Conservation (phyloP, 257 asterid species). For the Solanum clarkiae region DNA sequence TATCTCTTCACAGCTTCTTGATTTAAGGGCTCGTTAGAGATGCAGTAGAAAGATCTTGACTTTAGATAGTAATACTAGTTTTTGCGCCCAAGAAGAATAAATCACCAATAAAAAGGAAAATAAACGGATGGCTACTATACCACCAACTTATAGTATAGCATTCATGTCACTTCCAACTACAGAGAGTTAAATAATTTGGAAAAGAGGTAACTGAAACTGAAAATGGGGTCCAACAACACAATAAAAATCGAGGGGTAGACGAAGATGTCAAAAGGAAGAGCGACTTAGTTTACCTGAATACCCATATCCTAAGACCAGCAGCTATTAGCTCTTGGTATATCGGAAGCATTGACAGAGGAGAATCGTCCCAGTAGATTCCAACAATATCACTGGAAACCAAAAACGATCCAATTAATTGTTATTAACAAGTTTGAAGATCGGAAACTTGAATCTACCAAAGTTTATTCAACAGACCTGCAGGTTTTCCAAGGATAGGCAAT, state of each 20-base stretch:
- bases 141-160: background rate
- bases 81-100: background rate
- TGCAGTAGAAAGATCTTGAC: background rate
- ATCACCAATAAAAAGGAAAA: background rate
- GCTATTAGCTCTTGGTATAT: constrained; percentile 73
- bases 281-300: constrained; percentile 47
- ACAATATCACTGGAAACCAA: constrained; percentile 55
- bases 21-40: background rate
- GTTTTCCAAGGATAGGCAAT: constrained; percentile 70
- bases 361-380: constrained; percentile 73
- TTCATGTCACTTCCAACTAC: background rate
- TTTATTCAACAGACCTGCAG: constrained; percentile 51
- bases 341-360: constrained; percentile 92
- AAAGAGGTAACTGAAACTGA: background rate
- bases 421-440: background rate
- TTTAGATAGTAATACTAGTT: background rate
- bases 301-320: constrained; percentile 92
- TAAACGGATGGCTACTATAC: background rate
- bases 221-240: background rate
- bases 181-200: background rate
- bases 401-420: background rate
- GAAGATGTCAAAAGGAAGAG: background rate
- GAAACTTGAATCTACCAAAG: constrained; percentile 2
- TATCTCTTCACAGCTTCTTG: background rate
- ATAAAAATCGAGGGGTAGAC: background rate